phyloP scores from a whole-genome alignment of 1,284 basidiomycete genomes.

The Leccinum cinnamomeum region DNA sequence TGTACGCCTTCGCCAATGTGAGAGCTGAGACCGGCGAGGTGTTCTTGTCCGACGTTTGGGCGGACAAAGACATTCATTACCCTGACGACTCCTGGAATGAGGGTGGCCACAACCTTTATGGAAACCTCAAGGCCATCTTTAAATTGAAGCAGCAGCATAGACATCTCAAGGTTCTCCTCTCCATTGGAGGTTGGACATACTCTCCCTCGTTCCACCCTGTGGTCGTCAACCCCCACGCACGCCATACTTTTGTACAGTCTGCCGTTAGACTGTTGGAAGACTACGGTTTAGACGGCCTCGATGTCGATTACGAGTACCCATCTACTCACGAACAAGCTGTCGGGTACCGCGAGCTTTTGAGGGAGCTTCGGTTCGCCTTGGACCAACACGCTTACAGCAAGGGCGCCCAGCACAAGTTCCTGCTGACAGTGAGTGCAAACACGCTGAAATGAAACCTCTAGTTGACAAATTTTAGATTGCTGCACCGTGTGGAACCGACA shows the following conservation, averaged over 20 bases:
- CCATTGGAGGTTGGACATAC: conserved; percentile 92
- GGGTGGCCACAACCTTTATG: conserved; percentile 81
- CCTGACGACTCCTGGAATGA: conserved; percentile 91
- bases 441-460: not conserved
- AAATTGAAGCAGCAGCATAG: conserved; percentile 85
- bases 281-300: conserved; percentile 70
- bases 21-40: conserved; percentile 82
- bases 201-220: conserved; percentile 78
- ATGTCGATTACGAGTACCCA: conserved; percentile 88
- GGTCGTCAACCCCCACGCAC: conserved; percentile 59
- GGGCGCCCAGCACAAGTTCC: conserved; percentile 60
- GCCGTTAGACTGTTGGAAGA: conserved; percentile 84
- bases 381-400: conserved; percentile 67
- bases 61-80: conserved; percentile 89
- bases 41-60: conserved; percentile 87
- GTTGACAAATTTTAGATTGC: conserved; percentile 60
- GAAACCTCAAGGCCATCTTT: conserved; percentile 93
- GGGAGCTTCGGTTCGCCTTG: conserved; percentile 66
- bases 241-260: conserved; percentile 77
- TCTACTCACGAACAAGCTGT: conserved; percentile 65
- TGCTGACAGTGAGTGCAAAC: conserved; percentile 62
- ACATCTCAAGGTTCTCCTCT: conserved; percentile 83
- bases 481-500: conserved; percentile 88
- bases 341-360: conserved; percentile 72
- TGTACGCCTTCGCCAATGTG: conserved; percentile 91